phyloP scores from a whole-genome alignment of 75 land plant species.

The Picea glauca region DNA sequence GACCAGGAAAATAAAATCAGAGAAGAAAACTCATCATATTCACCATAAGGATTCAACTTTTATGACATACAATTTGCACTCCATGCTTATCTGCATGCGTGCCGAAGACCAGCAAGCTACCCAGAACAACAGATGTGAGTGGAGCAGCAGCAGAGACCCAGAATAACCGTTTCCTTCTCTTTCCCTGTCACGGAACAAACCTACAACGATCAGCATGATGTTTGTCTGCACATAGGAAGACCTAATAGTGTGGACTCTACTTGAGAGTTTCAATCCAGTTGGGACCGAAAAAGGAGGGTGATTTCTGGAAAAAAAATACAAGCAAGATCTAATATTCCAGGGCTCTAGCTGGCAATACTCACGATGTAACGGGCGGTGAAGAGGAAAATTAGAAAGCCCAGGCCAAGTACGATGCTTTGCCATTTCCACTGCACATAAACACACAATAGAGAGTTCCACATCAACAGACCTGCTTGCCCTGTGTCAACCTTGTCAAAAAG shows the following conservation, averaged over 20 bases:
- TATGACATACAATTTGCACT: constrained; percentile 42
- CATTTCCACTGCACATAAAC: constrained; percentile 45
- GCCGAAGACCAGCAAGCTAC: constrained; percentile 47
- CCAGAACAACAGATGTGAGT: constrained; percentile 36
- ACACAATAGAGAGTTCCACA: constrained; percentile 3
- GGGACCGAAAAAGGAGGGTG: no score
- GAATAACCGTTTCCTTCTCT: constrained; percentile 31
- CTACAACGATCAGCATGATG: no score
- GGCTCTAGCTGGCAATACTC: not conserved
- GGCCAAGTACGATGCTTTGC: constrained; percentile 33
- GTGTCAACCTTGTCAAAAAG: not conserved
- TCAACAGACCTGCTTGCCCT: not conserved
- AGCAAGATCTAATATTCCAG: not conserved
- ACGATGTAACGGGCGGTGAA: constrained; percentile 27
- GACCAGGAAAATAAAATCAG: not conserved
- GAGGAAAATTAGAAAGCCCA: constrained; percentile 24
- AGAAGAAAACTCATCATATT: not conserved
- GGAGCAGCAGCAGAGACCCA: constrained; percentile 55
- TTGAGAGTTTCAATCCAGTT: no score
- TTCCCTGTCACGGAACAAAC: constrained; percentile 23
- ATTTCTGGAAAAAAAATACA: not conserved
- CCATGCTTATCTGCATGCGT: constrained; percentile 59
- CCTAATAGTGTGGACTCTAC: no score
- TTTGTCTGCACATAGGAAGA: no score
- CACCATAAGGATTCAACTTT: not conserved